Base-by-base conservation (phyloP, 108 stramenopile species). In the Cyclotella distinguenda region DNA sequence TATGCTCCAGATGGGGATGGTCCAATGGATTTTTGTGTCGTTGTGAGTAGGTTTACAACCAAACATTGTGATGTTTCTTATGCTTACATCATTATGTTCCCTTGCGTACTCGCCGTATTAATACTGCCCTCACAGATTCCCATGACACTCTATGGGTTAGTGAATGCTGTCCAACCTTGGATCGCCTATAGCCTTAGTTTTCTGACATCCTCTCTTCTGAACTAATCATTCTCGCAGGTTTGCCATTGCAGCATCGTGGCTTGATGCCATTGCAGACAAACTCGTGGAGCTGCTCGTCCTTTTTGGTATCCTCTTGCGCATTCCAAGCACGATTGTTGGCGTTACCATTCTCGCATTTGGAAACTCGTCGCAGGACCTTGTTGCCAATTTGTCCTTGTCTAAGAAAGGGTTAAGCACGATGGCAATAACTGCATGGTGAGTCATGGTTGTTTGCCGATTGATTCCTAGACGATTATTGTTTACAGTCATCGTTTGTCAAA, bases 321-420 rank as follows among this genome's bases (percentile, higher is more conserved):
- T 98, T 40, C 95, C 96, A 0, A 74, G 74, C 6, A 70, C 86
- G 35, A 74, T 99, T 36, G 83, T 99, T 63, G 98, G 96, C 7
- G 48, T 98, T 11, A 99, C 97, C 1, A 64, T 98, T 32, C 84
- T 99, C 6, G 97, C 97, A 2, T 98, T 96, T 91, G 97, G 96
- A 13, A 97, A 97, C 68, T 88, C 86, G 11, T 66, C 91, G 51
- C 95, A 92, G 23, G 98, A 99, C 75, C 65, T 97, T 22, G 77
- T 85, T 51, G 93, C 98, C 18, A 97, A 99, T 67, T 68, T 95
- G 1, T 89, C 96, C 49, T 84, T 99, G 80, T 96, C 98, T 0
- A 88, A 84, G 55, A 95, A 95, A 55, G 97, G 98, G 0, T 60
- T 93, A 21, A 89, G 85, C 31, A 96, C 91, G 43, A 96, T 96